Conservation (phyloP, 2,329 filamentous ascomycete genomes). For the Scortechinia acanthostroma region DNA sequence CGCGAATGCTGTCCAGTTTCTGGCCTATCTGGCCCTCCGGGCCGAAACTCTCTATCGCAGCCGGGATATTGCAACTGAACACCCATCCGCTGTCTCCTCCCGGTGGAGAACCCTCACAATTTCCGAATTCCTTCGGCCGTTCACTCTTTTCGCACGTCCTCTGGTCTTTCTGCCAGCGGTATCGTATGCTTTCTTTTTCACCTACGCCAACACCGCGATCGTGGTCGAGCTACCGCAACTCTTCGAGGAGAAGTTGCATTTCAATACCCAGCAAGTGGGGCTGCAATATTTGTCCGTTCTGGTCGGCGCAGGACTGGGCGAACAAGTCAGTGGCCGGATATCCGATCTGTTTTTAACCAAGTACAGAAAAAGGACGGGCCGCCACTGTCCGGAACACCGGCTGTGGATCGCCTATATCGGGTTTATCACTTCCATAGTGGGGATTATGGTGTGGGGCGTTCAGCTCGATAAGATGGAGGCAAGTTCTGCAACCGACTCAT, state of each 20-base stretch:
- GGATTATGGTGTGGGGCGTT: conserved; percentile 4
- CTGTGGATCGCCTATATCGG: conserved; percentile 4
- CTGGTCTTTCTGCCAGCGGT: not conserved
- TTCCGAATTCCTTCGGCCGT: not conserved
- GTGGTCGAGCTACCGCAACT: conserved; percentile 25
- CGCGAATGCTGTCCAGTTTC: conserved; percentile 11
- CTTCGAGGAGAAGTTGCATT: conserved; percentile 36
- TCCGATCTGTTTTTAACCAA: conserved; percentile 19
- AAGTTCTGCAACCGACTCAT: not conserved
- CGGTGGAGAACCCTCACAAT: not conserved
- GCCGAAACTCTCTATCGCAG: conserved; percentile 1
- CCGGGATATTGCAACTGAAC: too few species aligned
- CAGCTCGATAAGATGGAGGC: conserved; percentile 3
- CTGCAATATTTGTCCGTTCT: conserved; percentile 40
- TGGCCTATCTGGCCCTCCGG: conserved; percentile 3
- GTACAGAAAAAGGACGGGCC: not conserved
- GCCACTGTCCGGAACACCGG: not conserved
- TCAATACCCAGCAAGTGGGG: conserved; percentile 38
- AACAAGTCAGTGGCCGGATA: conserved; percentile 36
- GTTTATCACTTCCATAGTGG: conserved; percentile 1
- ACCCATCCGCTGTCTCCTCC: too few species aligned
- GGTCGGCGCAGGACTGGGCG: conserved; percentile 36
- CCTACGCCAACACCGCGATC: conserved; percentile 2
- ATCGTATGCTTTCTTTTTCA: conserved; percentile 28
- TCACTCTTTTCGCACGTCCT: not conserved